Evolutionary conservation across 78 protist species (phyloP).

Genomic region (Emiliania huxleyi): DNA sequence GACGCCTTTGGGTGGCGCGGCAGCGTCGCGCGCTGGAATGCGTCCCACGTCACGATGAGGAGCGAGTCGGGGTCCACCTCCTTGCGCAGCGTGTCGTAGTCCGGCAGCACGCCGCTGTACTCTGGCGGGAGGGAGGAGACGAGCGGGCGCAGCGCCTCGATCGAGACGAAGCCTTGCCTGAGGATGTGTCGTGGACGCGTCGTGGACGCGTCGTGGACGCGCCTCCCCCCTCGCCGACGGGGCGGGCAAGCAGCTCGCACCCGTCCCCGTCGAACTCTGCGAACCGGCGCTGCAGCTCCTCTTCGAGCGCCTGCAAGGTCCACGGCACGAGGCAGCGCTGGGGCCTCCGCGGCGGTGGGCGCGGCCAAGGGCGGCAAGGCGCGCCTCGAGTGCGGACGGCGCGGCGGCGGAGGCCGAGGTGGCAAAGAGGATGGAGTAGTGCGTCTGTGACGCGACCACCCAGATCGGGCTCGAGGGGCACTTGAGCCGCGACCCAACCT

Average conservation of each 20-base stretch:
- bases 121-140: not conserved
- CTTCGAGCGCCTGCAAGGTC: not conserved
- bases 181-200: too few relatives aligned
- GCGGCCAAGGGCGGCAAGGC: too few relatives aligned
- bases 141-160: too few relatives aligned
- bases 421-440: not conserved
- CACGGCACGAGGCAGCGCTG: too few relatives aligned
- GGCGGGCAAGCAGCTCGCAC: not conserved
- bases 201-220: too few relatives aligned
- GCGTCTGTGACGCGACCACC: conserved; percentile 12
- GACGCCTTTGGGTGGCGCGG: not conserved
- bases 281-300: not conserved
- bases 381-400: too few relatives aligned
- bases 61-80: not conserved
- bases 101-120: not conserved
- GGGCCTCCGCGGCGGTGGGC: too few relatives aligned
- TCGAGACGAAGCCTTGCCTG: not conserved
- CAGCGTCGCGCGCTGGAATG: not conserved
- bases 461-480: not conserved
- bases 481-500: not conserved
- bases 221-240: too few relatives aligned
- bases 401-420: too few relatives aligned
- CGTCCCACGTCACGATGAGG: not conserved
- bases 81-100: not conserved
- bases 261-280: not conserved